These are phyloP conservation scores for Leccinum ochraceum DNA, from an alignment of 768 basidiomycete species.

Conservation along the genomic window DNA sequence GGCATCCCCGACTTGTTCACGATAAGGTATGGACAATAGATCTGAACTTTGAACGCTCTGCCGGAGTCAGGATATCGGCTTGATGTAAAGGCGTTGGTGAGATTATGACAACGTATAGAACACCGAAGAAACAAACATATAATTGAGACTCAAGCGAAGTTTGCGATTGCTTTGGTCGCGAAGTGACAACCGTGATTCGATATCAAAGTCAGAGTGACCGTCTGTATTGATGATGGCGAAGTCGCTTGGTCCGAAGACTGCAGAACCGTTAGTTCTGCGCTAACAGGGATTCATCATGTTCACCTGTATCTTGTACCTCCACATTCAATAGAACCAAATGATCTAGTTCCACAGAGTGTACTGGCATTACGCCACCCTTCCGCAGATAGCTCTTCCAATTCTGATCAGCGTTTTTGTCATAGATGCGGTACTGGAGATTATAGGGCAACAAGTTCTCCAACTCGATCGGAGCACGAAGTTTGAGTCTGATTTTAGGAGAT, in stretches of 20 bases:
- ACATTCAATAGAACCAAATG: conserved; percentile 91
- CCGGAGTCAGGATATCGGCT: conserved; percentile 87
- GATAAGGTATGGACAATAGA: conserved; percentile 87
- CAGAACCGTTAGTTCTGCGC: conserved; percentile 3
- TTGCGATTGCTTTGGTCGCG: conserved; percentile 75
- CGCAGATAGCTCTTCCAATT: conserved; percentile 94
- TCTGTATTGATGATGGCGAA: conserved; percentile 98
- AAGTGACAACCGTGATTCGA: conserved; percentile 70
- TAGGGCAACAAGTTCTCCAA: conserved; percentile 94
- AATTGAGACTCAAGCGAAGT: conserved; percentile 82
- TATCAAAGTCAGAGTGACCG: conserved; percentile 83
- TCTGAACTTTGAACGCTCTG: conserved; percentile 94
- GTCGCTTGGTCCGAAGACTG: conserved; percentile 91
- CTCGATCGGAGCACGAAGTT: conserved; percentile 90
- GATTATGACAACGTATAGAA: neutral
- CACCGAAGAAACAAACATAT: conserved; percentile 62
- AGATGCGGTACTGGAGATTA: conserved; percentile 94
- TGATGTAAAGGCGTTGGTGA: conserved; percentile 8
- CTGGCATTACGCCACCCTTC: conserved; percentile 92
- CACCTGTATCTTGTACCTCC: conserved; percentile 89
- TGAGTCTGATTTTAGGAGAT: conserved; percentile 83
- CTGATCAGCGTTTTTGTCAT: conserved; percentile 91
- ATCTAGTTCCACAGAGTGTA: conserved; percentile 90
- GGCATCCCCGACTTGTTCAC: conserved; percentile 92
- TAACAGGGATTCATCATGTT: neutral